Evolutionary conservation across 1,139 yeast species (phyloP), one percentile per base, ranked within the genome.

Genomic region (Pichia sp.): DNA sequence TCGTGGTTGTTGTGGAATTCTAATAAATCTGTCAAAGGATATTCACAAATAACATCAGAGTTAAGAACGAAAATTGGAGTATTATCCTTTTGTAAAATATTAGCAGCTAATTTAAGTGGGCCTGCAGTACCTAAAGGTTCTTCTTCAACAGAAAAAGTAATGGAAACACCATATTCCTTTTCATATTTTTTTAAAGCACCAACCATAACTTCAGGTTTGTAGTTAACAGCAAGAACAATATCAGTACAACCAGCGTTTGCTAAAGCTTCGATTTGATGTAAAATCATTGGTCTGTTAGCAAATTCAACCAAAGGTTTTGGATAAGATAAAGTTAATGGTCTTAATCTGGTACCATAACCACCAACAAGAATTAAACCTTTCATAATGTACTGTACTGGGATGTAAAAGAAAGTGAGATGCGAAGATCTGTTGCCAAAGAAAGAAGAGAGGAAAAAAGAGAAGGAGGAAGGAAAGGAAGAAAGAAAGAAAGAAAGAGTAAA

Each of bases 91-190:
- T 82, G 87, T 72, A 93, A 81, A 56, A 93, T 85, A 62, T 87
- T 80, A 76, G 91, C 98, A 62, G 99, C 99, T 68, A 93, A 86
- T 76, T 91, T 93, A 71, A 93, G 81, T 59, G 99, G 99, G 71
- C 99, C 99, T 61, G 99, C 99, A 62, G 99, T 93, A 61, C 98
- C 99, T 71, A 95, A 81, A 57, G 99, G 99, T 77, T 95, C 99
- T 70, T 93, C 95, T 78, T 95, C 99, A 62, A 95, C 98, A 51
- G 97, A 89, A 77, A 95, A 95, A 55, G 98, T 90, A 73, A 95
- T 95, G 65, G 79, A 77, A 62, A 95, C 96, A 71, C 97, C 97
- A 73, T 88, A 93, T 72, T 85, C 90, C 69, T 85, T 78, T 76
- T 93, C 99, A 81, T 91, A 95, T 75, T 91, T 82, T 74, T 91